Evolutionary conservation across 2,329 filamentous ascomycete genomes (phyloP).

Genomic region (Metarhizium brunneum): DNA sequence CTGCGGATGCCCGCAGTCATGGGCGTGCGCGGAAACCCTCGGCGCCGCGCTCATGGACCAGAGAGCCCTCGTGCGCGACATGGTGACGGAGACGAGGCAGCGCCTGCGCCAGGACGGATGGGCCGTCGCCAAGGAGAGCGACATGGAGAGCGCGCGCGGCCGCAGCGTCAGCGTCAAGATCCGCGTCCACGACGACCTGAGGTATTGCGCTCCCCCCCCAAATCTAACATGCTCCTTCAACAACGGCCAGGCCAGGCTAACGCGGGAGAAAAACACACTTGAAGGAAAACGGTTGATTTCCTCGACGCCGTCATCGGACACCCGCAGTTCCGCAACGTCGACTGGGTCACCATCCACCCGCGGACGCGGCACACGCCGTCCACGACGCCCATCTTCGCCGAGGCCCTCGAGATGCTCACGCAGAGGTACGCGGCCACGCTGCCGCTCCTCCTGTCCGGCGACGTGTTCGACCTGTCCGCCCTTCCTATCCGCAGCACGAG

Average conservation of each 20-base stretch:
- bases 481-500: slow-evolving; percentile 31
- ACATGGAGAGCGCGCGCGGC: slow-evolving; percentile 34
- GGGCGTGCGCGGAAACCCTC: slow-evolving; percentile 59
- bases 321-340: slow-evolving; percentile 40
- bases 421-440: slow-evolving; percentile 42
- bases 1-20: slow-evolving; percentile 64
- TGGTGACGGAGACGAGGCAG: slow-evolving; percentile 49
- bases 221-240: too few relatives aligned
- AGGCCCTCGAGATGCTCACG: slow-evolving; percentile 48
- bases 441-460: slow-evolving; percentile 59
- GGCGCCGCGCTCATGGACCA: slow-evolving; percentile 61
- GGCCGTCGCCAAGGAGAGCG: slow-evolving; percentile 33
- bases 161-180: slow-evolving; percentile 63
- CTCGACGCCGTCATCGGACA: slow-evolving; percentile 52
- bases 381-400: slow-evolving; percentile 50
- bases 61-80: slow-evolving; percentile 55
- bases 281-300: slow-evolving; percentile 49
- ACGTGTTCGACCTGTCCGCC: slow-evolving; percentile 49
- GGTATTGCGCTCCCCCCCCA: slow-evolving; percentile 21
- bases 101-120: slow-evolving; percentile 44
- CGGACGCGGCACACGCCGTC: slow-evolving; percentile 53
- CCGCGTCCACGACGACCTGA: slow-evolving; percentile 54
- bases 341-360: slow-evolving; percentile 64
- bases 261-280: neutral
- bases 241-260: neutral